phyloP scores from a whole-genome alignment of 2,329 filamentous ascomycete genomes.

The Pseudocercospora eumusae region DNA sequence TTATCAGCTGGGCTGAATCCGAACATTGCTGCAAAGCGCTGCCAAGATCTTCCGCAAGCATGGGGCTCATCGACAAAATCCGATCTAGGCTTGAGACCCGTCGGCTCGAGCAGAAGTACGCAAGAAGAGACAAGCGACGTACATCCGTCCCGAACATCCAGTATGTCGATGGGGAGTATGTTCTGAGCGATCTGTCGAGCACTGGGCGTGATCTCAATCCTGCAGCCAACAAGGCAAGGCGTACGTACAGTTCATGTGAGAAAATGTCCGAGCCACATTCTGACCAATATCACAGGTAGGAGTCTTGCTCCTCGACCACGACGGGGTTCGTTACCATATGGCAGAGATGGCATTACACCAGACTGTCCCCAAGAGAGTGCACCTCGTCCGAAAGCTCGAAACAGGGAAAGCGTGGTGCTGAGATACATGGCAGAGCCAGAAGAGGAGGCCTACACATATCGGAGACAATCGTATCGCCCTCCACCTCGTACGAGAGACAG shows the following conservation, averaged over 20 bases:
- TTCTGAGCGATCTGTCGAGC: background rate
- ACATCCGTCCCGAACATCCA: background rate
- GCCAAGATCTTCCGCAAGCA: background rate
- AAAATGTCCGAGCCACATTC: background rate
- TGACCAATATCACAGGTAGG: background rate
- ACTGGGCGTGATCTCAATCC: background rate
- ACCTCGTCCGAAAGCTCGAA: background rate
- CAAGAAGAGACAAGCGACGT: background rate
- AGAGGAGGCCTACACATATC: background rate
- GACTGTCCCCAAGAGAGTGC: background rate
- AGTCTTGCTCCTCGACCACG: background rate
- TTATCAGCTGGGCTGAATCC: background rate
- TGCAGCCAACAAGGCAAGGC: background rate
- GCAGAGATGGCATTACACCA: background rate
- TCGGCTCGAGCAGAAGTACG: background rate
- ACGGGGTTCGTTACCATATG: background rate
- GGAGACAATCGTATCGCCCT: background rate
- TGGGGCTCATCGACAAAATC: background rate
- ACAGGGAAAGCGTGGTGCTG: background rate
- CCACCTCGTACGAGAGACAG: background rate
- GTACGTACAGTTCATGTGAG: background rate
- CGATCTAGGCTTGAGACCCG: background rate
- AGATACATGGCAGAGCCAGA: background rate
- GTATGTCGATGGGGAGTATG: background rate
- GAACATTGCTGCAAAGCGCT: background rate